These are phyloP conservation scores for Coemansia sp. DNA, from an alignment of 192 early-diverging fungal genomes.

Conservation along the genomic window DNA sequence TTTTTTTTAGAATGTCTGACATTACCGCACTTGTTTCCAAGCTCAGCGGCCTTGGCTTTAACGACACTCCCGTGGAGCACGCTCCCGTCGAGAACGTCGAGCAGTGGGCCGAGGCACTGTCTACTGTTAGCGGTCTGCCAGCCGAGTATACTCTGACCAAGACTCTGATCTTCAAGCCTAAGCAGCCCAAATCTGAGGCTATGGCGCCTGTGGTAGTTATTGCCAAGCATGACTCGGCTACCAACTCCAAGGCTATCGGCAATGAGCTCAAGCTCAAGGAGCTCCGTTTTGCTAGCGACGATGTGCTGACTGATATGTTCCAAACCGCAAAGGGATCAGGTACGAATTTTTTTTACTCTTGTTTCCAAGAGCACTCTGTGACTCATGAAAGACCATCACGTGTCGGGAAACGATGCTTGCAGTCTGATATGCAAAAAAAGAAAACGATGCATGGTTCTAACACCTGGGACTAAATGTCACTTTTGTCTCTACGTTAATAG, in stretches of 20 bases:
- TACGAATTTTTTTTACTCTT: slow-evolving; percentile 25
- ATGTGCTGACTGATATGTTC: slow-evolving; percentile 62
- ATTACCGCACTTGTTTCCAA: slow-evolving; percentile 38
- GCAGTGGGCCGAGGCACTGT: slow-evolving; percentile 59
- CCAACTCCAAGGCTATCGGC: slow-evolving; percentile 57
- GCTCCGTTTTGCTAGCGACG: slow-evolving; percentile 71
- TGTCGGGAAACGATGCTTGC: neutral
- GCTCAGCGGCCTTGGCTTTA: slow-evolving; percentile 43
- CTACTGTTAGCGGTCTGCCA: slow-evolving; percentile 30
- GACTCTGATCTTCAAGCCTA: slow-evolving; percentile 81
- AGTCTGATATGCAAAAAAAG: neutral
- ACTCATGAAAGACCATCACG: slow-evolving; percentile 18
- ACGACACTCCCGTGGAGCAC: slow-evolving; percentile 56
- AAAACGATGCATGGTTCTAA: neutral
- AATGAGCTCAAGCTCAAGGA: slow-evolving; percentile 68
- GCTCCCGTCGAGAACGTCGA: slow-evolving; percentile 60
- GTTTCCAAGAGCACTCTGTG: slow-evolving; percentile 5
- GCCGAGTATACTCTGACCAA: slow-evolving; percentile 59
- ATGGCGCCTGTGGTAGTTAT: slow-evolving; percentile 67
- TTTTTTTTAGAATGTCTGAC: slow-evolving; percentile 28
- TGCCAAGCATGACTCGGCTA: slow-evolving; percentile 60
- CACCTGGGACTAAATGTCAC: neutral
- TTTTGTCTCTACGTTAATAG: slow-evolving; percentile 30
- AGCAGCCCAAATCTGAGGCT: slow-evolving; percentile 67
- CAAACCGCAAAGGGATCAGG: slow-evolving; percentile 63